phyloP scores from a whole-genome alignment of 305 asterid genomes.

The Nicotiana rustica region DNA sequence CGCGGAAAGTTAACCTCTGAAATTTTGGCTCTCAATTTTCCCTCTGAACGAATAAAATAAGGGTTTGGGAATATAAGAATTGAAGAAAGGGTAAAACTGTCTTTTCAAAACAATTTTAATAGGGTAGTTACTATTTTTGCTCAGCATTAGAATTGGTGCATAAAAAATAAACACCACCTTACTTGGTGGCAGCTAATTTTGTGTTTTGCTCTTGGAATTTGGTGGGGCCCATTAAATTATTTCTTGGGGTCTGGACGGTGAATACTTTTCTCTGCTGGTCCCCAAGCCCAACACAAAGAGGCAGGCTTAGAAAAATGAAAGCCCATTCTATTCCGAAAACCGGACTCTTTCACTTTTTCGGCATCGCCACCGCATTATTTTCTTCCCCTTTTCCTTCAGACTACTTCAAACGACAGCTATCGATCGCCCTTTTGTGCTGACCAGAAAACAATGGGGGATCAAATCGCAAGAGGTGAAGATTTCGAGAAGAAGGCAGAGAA shows the following conservation, averaged over 20 bases:
- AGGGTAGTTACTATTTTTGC: too few species aligned
- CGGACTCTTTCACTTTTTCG: background rate
- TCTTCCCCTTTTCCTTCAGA: background rate
- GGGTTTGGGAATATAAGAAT: too few species aligned
- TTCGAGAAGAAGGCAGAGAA: constrained; percentile 67
- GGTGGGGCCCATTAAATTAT: background rate
- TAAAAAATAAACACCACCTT: too few species aligned
- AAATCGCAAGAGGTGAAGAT: constrained; percentile 62
- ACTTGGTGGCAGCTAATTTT: too few species aligned
- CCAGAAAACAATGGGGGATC: constrained; percentile 57
- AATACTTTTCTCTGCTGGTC: background rate
- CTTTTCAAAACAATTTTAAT: too few species aligned
- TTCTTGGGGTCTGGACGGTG: background rate
- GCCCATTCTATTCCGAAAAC: background rate
- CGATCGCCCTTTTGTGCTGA: background rate
- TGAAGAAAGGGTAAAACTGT: too few species aligned
- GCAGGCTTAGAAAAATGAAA: constrained; percentile 18
- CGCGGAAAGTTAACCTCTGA: too few species aligned
- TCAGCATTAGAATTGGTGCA: too few species aligned
- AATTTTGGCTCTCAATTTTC: too few species aligned
- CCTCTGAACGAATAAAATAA: too few species aligned
- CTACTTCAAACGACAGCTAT: constrained; percentile 37
- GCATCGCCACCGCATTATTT: constrained; percentile 19
- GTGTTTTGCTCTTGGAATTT: too few species aligned
- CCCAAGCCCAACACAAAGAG: constrained; percentile 26